Evolutionary conservation across 176 grass and related monocot genomes (phyloP).

Genomic region (Oryza glumipatula): DNA sequence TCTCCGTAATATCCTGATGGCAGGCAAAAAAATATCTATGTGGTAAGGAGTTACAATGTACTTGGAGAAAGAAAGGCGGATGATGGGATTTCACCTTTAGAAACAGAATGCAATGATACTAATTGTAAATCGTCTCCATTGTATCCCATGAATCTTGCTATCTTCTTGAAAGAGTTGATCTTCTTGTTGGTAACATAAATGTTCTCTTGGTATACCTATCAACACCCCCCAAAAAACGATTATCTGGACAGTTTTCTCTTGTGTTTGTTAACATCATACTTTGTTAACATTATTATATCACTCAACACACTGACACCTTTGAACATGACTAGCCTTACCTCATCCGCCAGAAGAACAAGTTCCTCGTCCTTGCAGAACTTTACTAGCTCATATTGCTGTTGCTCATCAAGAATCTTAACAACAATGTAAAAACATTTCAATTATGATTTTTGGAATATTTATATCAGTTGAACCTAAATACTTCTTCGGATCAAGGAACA

Average conservation of each 20-base stretch:
- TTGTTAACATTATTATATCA: background rate
- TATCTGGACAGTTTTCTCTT: background rate
- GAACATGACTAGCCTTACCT: slow-evolving; percentile 47
- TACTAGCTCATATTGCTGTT: slow-evolving; percentile 79
- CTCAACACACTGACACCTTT: background rate
- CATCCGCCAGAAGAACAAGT: slow-evolving; percentile 95
- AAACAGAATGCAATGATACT: slow-evolving; percentile 92
- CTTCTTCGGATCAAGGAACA: background rate
- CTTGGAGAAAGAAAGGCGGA: slow-evolving; percentile 16
- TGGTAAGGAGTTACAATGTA: background rate
- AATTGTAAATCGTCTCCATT: slow-evolving; percentile 63
- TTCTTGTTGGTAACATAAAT: slow-evolving; percentile 86
- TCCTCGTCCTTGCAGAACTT: slow-evolving; percentile 88
- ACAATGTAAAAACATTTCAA: slow-evolving; percentile 23
- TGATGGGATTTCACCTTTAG: slow-evolving; percentile 66
- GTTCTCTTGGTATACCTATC: slow-evolving; percentile 96
- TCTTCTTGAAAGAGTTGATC: slow-evolving; percentile 97
- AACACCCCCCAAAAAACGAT: background rate
- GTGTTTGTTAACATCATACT: background rate
- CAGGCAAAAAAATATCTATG: slow-evolving; percentile 33
- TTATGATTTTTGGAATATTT: slow-evolving; percentile 10
- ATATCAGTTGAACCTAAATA: background rate
- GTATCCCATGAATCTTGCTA: slow-evolving; percentile 83
- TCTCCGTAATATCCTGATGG: slow-evolving; percentile 84
- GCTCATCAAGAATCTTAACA: slow-evolving; percentile 83